Conservation (phyloP, 2,329 filamentous ascomycete genomes). For the Epicoccum sorghinum region DNA sequence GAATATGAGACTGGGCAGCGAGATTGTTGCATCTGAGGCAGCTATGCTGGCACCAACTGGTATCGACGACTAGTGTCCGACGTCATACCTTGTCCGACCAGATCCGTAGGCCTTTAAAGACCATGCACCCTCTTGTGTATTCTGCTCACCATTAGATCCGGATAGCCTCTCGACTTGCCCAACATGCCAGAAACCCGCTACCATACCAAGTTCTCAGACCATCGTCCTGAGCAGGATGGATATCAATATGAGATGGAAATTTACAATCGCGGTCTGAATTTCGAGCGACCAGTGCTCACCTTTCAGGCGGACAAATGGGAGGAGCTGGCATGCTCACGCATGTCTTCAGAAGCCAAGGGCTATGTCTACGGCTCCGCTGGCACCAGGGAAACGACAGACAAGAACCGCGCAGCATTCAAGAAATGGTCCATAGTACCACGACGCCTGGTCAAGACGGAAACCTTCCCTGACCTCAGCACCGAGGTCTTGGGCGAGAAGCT, state of each 20-base stretch:
- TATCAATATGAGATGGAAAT: slow-evolving; percentile 37
- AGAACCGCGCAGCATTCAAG: slow-evolving; percentile 35
- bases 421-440: slow-evolving; percentile 33
- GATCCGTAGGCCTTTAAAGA: not conserved
- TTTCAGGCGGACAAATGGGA: slow-evolving; percentile 36
- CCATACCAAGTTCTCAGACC: slow-evolving; percentile 17
- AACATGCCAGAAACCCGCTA: slow-evolving; percentile 20
- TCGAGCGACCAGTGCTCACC: slow-evolving; percentile 41
- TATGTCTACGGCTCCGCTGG: slow-evolving; percentile 45
- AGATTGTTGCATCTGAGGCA: too few species aligned
- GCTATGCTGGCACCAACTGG: too few species aligned
- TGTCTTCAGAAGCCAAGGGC: slow-evolving; percentile 41
- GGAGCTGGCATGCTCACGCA: slow-evolving; percentile 31
- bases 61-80: too few species aligned
- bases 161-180: not conserved
- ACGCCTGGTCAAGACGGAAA: slow-evolving; percentile 18
- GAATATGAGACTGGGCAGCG: too few species aligned
- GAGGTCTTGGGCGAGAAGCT: slow-evolving; percentile 50
- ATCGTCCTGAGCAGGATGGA: slow-evolving; percentile 23
- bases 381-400: slow-evolving; percentile 37
- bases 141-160: not conserved
- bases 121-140: not conserved
- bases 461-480: slow-evolving; percentile 20
- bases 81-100: not conserved
- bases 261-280: slow-evolving; percentile 41